Evolutionary conservation across 495 filamentous ascomycete species (phyloP).

Genomic region (Lindgomyces ingoldianus): DNA sequence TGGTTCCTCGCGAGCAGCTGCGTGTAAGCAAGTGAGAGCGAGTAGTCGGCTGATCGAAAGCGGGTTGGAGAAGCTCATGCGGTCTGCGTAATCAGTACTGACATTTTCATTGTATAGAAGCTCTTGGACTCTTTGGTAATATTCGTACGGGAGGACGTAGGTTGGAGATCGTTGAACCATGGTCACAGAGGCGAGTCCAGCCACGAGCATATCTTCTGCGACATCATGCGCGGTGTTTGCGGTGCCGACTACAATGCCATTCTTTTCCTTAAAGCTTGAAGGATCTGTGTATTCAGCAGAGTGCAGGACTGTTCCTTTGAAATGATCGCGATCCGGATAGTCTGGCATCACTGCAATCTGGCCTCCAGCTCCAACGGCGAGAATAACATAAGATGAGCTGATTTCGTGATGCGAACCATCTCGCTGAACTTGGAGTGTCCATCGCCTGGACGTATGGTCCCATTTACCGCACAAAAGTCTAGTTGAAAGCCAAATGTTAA

Average conservation of each 20-base stretch:
- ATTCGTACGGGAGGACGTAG: conserved; percentile 41
- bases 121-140: conserved; percentile 22
- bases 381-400: not conserved
- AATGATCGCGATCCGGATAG: conserved; percentile 44
- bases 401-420: not conserved
- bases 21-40: not conserved
- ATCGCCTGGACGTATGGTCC: not conserved
- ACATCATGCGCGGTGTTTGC: conserved; percentile 55
- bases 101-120: conserved; percentile 41
- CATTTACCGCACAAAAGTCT: not conserved
- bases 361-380: conserved; percentile 44
- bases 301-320: not conserved
- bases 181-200: conserved; percentile 45
- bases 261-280: conserved; percentile 39
- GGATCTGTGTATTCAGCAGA: conserved; percentile 7
- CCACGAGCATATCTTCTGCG: conserved; percentile 48
- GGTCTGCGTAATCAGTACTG: conserved; percentile 41
- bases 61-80: conserved; percentile 32
- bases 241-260: conserved; percentile 49
- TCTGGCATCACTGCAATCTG: conserved; percentile 39
- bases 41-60: conserved; percentile 30
- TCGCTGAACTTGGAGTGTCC: not conserved
- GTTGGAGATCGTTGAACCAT: conserved; percentile 46
- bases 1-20: conserved; percentile 7
- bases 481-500: not conserved